phyloP scores from a whole-genome alignment of 2,329 filamentous ascomycete species.

The Macrophomina pseudophaseolina region DNA sequence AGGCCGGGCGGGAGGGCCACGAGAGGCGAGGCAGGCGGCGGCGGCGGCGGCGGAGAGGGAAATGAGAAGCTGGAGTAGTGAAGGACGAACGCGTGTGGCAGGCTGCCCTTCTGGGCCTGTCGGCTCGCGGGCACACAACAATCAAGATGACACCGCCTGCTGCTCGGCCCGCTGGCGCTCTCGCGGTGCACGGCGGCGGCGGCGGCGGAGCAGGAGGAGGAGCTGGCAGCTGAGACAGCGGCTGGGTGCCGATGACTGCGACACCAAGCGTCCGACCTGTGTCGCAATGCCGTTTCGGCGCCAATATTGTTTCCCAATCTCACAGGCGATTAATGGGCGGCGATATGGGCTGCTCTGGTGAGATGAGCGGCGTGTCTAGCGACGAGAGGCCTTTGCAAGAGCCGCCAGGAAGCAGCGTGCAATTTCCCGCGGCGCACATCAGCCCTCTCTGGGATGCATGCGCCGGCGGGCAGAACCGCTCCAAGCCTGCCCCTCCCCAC shows the following conservation, averaged over 20 bases:
- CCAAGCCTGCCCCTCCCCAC: slow-evolving; percentile 14
- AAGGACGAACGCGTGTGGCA: not conserved
- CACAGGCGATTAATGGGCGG: not conserved
- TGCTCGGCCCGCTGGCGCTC: not conserved
- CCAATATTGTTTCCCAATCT: not conserved
- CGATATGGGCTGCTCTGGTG: not conserved
- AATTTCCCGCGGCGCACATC: slow-evolving; percentile 23
- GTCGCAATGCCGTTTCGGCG: slow-evolving; percentile 19
- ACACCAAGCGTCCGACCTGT: not conserved
- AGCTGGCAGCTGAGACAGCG: not conserved
- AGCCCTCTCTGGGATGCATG: slow-evolving; percentile 19
- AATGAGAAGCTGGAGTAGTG: not conserved
- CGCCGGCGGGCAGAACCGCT: slow-evolving; percentile 24
- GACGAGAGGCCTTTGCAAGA: not conserved
- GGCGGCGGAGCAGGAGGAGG: not conserved
- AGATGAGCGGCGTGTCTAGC: slow-evolving; percentile 1
- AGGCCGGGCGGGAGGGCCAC: not conserved
- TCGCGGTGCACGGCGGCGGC: not conserved
- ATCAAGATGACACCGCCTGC: slow-evolving; percentile 10
- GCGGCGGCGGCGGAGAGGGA: not conserved
- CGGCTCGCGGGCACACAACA: slow-evolving; percentile 7
- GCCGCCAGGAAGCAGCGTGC: slow-evolving; percentile 18
- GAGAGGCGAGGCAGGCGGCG: slow-evolving; percentile 2
- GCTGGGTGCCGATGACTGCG: not conserved
- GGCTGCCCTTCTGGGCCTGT: slow-evolving; percentile 5